Percentiles rank a stretch among this genome's conserved stretches.
Conservation (phyloP, 176 grass and related monocot species). For the Pontederia crassipes region DNA sequence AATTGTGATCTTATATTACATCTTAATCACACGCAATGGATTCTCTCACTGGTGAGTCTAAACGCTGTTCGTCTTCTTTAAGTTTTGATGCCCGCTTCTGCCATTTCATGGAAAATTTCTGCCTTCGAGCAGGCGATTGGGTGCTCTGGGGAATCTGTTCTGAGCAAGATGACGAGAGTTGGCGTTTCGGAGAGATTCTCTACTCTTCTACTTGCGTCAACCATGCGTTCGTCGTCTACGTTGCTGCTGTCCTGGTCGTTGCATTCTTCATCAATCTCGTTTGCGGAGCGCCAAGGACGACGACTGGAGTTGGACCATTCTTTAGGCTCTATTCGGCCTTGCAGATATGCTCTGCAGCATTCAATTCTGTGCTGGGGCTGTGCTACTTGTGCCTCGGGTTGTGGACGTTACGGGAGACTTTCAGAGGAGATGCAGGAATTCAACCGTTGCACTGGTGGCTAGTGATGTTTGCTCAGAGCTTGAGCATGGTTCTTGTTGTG, state of each 20-base stretch:
- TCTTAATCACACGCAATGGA: conserved; percentile 18
- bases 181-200: conserved; percentile 16
- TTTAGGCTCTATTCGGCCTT: conserved; percentile 22
- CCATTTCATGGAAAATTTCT: neutral
- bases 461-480: conserved; percentile 31
- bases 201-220: conserved; percentile 67
- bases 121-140: conserved; percentile 32
- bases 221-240: conserved; percentile 29
- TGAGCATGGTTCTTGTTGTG: conserved; percentile 23
- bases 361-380: conserved; percentile 41
- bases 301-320: conserved; percentile 1
- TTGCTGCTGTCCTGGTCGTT: conserved; percentile 12
- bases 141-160: conserved; percentile 32
- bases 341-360: conserved; percentile 17
- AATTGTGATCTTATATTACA: neutral
- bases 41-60: conserved; percentile 25
- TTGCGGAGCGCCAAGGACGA: conserved; percentile 27
- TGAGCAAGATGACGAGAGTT: conserved; percentile 19
- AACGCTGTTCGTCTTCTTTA: neutral
- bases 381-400: conserved; percentile 34
- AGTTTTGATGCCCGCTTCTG: neutral
- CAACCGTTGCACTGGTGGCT: conserved; percentile 50
- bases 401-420: conserved; percentile 41
- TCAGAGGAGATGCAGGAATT: conserved; percentile 3
- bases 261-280: conserved; percentile 29